Percentiles rank a stretch among this genome's conserved stretches.
phyloP scores from a whole-genome alignment of 352 stramenopile species.

The Globisporangium echinulatum region DNA sequence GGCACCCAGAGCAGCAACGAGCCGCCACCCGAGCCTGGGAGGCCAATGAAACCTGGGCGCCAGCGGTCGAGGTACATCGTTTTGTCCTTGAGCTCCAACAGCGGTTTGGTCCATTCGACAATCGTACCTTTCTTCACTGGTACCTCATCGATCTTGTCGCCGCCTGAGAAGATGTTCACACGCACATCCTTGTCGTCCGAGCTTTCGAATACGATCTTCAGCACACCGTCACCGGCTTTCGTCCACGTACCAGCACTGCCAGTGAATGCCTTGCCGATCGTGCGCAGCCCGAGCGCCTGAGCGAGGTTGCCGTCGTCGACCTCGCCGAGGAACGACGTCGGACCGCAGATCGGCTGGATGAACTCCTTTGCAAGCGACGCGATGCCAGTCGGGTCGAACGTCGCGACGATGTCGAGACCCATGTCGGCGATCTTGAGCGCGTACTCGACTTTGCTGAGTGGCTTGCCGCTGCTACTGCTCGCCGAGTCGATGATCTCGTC shows the following conservation, averaged over 20 bases:
- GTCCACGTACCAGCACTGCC: constrained; percentile 32
- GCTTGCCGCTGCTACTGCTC: constrained; percentile 12
- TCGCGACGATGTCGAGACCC: constrained; percentile 27
- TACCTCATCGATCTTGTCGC: constrained; percentile 37
- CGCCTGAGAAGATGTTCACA: constrained; percentile 46
- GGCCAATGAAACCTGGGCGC: constrained; percentile 22
- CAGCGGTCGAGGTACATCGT: constrained; percentile 50
- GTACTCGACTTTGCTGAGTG: constrained; percentile 15
- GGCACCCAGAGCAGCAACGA: constrained; percentile 35
- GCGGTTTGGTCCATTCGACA: constrained; percentile 31
- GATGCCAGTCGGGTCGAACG: constrained; percentile 46
- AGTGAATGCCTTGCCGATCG: constrained; percentile 32
- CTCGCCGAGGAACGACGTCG: constrained; percentile 43
- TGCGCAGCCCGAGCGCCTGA: constrained; percentile 33
- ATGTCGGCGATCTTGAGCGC: constrained; percentile 32
- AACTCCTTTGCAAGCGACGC: constrained; percentile 38
- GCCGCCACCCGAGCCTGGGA: constrained; percentile 29
- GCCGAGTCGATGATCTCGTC: constrained; percentile 43
- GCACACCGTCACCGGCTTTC: constrained; percentile 28
- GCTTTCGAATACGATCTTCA: constrained; percentile 38
- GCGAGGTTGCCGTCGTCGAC: constrained; percentile 47
- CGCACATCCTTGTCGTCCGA: constrained; percentile 36
- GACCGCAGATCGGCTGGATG: constrained; percentile 54
- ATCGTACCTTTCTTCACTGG: constrained; percentile 27
- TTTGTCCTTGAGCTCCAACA: constrained; percentile 35